A percentile compares a stretch with the other conserved stretches of the same genome.
Conservation (phyloP, 2,329 filamentous ascomycete species). For the Cercospora citrullina region DNA sequence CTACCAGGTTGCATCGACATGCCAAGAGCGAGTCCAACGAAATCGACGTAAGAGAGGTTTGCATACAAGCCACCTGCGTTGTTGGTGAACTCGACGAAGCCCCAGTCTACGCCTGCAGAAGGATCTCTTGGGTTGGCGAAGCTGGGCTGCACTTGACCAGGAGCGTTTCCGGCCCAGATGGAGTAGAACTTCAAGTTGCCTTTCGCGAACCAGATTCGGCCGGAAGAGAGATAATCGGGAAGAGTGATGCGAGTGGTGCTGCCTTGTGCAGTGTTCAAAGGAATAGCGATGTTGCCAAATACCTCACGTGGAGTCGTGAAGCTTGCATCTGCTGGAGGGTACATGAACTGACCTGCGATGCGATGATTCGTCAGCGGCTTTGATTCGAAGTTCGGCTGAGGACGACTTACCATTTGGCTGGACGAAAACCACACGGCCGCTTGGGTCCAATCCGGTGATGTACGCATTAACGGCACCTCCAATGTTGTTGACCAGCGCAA, state of each 20-base stretch:
- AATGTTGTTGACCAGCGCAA: slow-evolving; percentile 49
- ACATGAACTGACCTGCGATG: slow-evolving; percentile 40
- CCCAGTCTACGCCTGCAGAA: slow-evolving; percentile 45
- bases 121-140: slow-evolving; percentile 43
- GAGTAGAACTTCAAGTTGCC: slow-evolving; percentile 48
- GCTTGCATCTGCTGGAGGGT: slow-evolving; percentile 43
- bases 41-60: slow-evolving; percentile 40
- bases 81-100: slow-evolving; percentile 49
- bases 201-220: slow-evolving; percentile 51
- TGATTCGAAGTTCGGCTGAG: background rate
- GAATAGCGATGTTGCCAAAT: slow-evolving; percentile 44
- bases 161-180: slow-evolving; percentile 39
- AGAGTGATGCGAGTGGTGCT: slow-evolving; percentile 49
- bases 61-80: slow-evolving; percentile 48
- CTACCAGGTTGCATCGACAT: slow-evolving; percentile 55
- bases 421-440: slow-evolving; percentile 48
- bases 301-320: slow-evolving; percentile 41
- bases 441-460: slow-evolving; percentile 48
- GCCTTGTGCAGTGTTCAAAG: slow-evolving; percentile 39
- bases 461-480: slow-evolving; percentile 47
- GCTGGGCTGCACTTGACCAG: slow-evolving; percentile 51
- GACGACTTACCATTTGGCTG: slow-evolving; percentile 36
- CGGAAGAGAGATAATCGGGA: slow-evolving; percentile 46
- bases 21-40: slow-evolving; percentile 49
- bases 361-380: too few species aligned